These are phyloP conservation scores for Entelexis sorbosivorans DNA, from an alignment of 1,139 yeast genomes.

Conservation along the genomic window DNA sequence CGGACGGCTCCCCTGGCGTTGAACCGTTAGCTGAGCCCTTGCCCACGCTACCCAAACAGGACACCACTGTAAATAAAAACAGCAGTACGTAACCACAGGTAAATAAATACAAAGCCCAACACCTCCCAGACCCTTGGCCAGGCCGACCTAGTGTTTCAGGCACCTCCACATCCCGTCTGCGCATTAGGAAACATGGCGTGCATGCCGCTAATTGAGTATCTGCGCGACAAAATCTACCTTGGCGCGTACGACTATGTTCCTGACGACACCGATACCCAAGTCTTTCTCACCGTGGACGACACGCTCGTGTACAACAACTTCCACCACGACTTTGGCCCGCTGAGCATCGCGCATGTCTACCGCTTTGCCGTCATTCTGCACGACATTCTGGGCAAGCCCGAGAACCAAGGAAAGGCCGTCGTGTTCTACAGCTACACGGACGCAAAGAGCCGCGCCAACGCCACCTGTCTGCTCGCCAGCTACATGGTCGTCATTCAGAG, in stretches of 20 bases:
- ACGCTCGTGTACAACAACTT: constrained; percentile 83
- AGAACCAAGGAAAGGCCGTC: constrained; percentile 77
- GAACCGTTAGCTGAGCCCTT: not conserved
- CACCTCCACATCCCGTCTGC: not conserved
- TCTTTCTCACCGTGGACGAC: constrained; percentile 86
- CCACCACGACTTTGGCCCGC: constrained; percentile 92
- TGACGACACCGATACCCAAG: constrained; percentile 59
- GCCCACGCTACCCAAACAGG: constrained; percentile 1
- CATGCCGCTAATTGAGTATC: constrained; percentile 33
- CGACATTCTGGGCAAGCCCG: constrained; percentile 75
- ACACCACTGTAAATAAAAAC: constrained; percentile 1
- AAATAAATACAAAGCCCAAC: constrained; percentile 1
- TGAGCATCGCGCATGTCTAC: constrained; percentile 84
- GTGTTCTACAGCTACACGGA: constrained; percentile 79
- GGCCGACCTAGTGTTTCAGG: not conserved
- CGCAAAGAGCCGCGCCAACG: constrained; percentile 76
- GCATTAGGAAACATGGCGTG: constrained; percentile 8
- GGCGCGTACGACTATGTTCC: constrained; percentile 84
- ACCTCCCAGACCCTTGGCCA: not conserved
- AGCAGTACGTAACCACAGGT: constrained; percentile 5
- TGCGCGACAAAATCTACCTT: constrained; percentile 42
- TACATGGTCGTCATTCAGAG: constrained; percentile 91
- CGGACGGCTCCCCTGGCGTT: too few relatives aligned
- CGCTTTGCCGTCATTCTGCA: constrained; percentile 91
- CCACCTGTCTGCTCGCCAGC: constrained; percentile 87